Percentiles rank a stretch among this genome's conserved stretches.
These are phyloP conservation scores for Pythium coloratum DNA, from an alignment of 352 stramenopile genomes.

Conservation along the genomic window DNA sequence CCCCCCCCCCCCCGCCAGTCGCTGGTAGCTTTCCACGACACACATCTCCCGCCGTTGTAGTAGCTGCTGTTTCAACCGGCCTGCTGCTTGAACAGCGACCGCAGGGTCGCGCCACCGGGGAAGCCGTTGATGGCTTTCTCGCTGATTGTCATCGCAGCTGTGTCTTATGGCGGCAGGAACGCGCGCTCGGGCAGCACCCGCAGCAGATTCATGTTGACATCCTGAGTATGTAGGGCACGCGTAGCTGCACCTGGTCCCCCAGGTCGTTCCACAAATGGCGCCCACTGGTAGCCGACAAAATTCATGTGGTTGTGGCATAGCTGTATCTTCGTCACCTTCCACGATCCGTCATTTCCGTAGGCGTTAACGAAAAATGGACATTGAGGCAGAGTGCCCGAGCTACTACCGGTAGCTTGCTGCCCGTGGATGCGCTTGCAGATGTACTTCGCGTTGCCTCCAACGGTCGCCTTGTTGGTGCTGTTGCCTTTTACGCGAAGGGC, in stretches of 20 bases:
- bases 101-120: not conserved
- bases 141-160: not conserved
- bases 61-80: not conserved
- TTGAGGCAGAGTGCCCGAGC: not conserved
- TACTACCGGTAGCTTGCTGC: not conserved
- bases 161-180: not conserved
- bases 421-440: constrained; percentile 1
- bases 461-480: constrained; percentile 7
- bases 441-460: constrained; percentile 12
- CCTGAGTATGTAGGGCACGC: not conserved
- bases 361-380: constrained; percentile 16
- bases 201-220: not conserved
- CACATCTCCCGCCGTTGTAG: not conserved
- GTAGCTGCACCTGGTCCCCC: not conserved
- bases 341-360: constrained; percentile 7
- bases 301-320: constrained; percentile 11
- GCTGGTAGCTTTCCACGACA: not conserved
- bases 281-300: not conserved
- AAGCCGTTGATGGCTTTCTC: not conserved
- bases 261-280: not conserved
- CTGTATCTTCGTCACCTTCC: constrained; percentile 12
- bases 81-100: not conserved
- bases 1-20: too few species aligned
- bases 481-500: not conserved
- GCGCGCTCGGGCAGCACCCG: not conserved